These are phyloP conservation scores for Colletotrichum nymphaeae DNA, from an alignment of 2,329 filamentous ascomycete genomes.

Conservation along the genomic window DNA sequence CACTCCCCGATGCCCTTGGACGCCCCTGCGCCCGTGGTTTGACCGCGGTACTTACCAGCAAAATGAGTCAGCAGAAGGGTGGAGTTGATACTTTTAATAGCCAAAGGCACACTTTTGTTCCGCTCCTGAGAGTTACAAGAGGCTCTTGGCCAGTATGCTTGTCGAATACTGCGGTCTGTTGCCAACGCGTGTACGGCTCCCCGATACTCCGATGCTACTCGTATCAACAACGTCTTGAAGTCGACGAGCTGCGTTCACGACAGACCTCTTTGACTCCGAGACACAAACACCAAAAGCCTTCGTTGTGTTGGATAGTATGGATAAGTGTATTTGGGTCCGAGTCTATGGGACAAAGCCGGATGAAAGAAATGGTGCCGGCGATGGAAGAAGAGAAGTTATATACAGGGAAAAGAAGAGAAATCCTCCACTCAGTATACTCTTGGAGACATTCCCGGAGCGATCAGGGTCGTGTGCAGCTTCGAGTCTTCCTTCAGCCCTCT, in stretches of 20 bases:
- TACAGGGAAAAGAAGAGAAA: background rate
- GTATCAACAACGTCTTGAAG: background rate
- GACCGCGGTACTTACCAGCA: background rate
- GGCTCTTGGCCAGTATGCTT: background rate
- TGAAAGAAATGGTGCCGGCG: background rate
- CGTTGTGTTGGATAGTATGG: background rate
- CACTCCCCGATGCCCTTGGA: background rate
- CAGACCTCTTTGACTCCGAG: background rate
- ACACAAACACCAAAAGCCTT: background rate
- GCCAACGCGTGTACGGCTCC: no score
- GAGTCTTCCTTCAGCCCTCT: background rate
- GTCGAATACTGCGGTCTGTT: background rate
- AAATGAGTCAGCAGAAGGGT: background rate
- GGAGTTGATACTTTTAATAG: background rate
- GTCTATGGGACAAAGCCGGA: background rate
- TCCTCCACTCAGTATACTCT: background rate
- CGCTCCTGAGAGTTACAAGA: background rate
- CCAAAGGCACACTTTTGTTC: background rate
- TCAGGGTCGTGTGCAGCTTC: background rate
- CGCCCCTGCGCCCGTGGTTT: background rate
- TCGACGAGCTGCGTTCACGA: background rate
- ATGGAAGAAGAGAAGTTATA: conserved; percentile 20
- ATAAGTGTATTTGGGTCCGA: background rate
- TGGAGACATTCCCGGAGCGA: background rate
- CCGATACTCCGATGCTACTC: background rate